phyloP scores from a whole-genome alignment of 208 protist species.

The Novymonas esmeraldas region DNA sequence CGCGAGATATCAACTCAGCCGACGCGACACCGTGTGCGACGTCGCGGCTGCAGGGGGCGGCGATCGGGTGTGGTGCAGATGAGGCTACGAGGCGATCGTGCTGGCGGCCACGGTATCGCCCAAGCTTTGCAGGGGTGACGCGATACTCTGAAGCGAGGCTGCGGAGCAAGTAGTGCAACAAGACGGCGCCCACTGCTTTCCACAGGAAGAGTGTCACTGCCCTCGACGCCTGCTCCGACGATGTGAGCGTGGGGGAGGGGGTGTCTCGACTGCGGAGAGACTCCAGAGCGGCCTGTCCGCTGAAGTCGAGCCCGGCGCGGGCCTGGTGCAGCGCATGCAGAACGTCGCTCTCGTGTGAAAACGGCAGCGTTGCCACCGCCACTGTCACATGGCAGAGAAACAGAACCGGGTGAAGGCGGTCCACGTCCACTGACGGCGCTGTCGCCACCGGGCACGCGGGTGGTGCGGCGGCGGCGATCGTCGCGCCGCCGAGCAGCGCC shows the following conservation, averaged over 20 bases:
- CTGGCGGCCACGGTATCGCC: slow-evolving; percentile 16
- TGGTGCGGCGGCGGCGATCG: not conserved
- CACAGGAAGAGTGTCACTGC: slow-evolving; percentile 25
- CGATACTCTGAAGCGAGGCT: slow-evolving; percentile 53
- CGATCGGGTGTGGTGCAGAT: not conserved
- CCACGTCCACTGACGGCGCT: slow-evolving; percentile 8
- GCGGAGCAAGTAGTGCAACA: slow-evolving; percentile 40
- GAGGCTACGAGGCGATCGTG: not conserved
- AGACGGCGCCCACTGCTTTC: slow-evolving; percentile 57
- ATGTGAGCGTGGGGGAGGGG: no score
- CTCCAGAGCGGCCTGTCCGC: slow-evolving; percentile 42
- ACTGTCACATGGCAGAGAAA: slow-evolving; percentile 66
- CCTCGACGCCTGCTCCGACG: not conserved
- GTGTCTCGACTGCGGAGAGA: slow-evolving; percentile 5
- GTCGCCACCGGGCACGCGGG: not conserved
- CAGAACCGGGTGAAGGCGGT: slow-evolving; percentile 35
- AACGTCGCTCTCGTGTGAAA: slow-evolving; percentile 60
- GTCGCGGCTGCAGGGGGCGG: not conserved
- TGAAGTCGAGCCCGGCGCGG: slow-evolving; percentile 59
- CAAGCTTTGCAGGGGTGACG: slow-evolving; percentile 36
- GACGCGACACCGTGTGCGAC: slow-evolving; percentile 1
- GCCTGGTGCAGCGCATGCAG: slow-evolving; percentile 60
- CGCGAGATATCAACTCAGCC: not conserved
- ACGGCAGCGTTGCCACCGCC: slow-evolving; percentile 55
- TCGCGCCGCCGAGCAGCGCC: slow-evolving; percentile 2